Evolutionary conservation across 164 flowering plant species (phyloP).

Genomic region (Vitis rotundifolia): DNA sequence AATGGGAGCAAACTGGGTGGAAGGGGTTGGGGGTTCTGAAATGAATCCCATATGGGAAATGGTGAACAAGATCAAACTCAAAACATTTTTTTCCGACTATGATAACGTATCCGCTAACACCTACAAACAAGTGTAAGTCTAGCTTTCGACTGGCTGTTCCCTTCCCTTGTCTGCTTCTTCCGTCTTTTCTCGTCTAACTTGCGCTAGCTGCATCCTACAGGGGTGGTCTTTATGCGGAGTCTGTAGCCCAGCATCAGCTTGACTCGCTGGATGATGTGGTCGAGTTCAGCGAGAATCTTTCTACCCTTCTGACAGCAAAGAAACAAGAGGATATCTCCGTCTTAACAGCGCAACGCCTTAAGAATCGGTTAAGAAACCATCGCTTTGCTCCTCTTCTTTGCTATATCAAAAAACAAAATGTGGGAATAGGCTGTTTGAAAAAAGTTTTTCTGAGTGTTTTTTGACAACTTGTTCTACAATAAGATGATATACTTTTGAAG

Average conservation of each 20-base stretch:
- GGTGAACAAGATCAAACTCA: slow-evolving; percentile 58
- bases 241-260: slow-evolving; percentile 1
- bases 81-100: slow-evolving; percentile 17
- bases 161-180: too few relatives aligned
- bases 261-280: slow-evolving; percentile 6
- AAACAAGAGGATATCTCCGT: slow-evolving; percentile 28
- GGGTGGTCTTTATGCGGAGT: slow-evolving; percentile 17
- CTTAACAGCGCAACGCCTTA: slow-evolving; percentile 29
- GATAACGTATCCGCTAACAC: slow-evolving; percentile 22
- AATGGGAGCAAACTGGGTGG: slow-evolving; percentile 94
- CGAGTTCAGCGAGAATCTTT: neutral
- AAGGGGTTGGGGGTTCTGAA: slow-evolving; percentile 81
- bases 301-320: neutral
- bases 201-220: neutral
- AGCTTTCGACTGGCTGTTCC: too few relatives aligned
- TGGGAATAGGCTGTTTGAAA: too few relatives aligned
- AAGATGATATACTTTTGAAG: too few relatives aligned
- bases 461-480: too few relatives aligned
- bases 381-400: too few relatives aligned
- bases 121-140: slow-evolving; percentile 23
- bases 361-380: slow-evolving; percentile 8
- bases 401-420: too few relatives aligned
- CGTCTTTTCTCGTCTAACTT: too few relatives aligned
- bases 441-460: too few relatives aligned
- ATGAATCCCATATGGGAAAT: slow-evolving; percentile 91